A percentile compares a stretch with the other conserved stretches of the same genome.
These are phyloP conservation scores for Thelonectria blattea DNA, from an alignment of 2,329 filamentous ascomycete genomes.

Conservation along the genomic window DNA sequence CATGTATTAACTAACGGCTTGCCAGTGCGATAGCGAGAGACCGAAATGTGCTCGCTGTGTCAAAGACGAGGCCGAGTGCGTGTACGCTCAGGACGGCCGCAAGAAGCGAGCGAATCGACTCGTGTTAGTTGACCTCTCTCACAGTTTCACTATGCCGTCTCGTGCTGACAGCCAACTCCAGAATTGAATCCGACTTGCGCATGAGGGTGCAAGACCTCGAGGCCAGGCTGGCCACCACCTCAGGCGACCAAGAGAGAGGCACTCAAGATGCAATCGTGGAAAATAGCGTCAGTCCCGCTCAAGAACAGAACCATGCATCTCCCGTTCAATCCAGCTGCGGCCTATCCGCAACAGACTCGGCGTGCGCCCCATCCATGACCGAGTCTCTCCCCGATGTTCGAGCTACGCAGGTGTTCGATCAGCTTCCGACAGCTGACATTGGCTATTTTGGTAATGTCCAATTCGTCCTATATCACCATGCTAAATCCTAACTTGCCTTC, in stretches of 20 bases:
- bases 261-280: not conserved
- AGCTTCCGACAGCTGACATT: conserved; percentile 34
- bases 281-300: not conserved
- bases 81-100: conserved; percentile 1
- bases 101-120: conserved; percentile 4
- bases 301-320: not conserved
- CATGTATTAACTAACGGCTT: not conserved
- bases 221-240: not conserved
- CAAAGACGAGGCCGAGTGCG: not conserved
- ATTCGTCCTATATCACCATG: not conserved
- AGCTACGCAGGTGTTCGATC: conserved; percentile 40
- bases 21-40: conserved; percentile 4
- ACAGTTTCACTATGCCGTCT: too few species aligned
- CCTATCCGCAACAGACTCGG: not conserved
- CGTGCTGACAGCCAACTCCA: not conserved
- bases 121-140: not conserved
- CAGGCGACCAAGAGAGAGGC: not conserved
- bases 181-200: conserved; percentile 1
- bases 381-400: conserved; percentile 37
- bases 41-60: conserved; percentile 7
- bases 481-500: not conserved
- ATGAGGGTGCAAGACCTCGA: conserved; percentile 3
- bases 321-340: not conserved
- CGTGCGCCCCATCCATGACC: conserved; percentile 8
- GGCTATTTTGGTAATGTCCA: conserved; percentile 35